Evolutionary conservation across 2,329 filamentous ascomycete species (phyloP).

Genomic region (Aspergillus awamori): DNA sequence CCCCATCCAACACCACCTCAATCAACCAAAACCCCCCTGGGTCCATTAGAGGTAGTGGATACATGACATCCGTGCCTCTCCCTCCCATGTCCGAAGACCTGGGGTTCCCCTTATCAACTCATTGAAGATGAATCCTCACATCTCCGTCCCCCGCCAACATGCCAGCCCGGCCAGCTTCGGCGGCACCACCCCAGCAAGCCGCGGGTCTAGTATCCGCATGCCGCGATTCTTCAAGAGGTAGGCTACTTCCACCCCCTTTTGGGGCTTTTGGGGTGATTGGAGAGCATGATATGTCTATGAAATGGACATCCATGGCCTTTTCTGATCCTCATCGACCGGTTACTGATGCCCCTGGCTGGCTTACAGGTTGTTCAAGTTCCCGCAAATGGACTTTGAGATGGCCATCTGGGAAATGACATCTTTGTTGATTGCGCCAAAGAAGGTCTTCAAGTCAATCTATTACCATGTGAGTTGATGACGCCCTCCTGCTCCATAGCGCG

Average conservation of each 20-base stretch:
- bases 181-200: slow-evolving; percentile 51
- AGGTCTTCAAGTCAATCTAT: slow-evolving; percentile 71
- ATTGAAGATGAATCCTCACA: slow-evolving; percentile 60
- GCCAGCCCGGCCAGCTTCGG: slow-evolving; percentile 57
- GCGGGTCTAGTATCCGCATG: slow-evolving; percentile 60
- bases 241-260: background rate
- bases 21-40: no score
- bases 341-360: slow-evolving; percentile 16
- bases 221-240: slow-evolving; percentile 68
- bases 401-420: slow-evolving; percentile 73
- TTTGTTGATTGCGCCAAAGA: slow-evolving; percentile 69
- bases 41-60: slow-evolving; percentile 84
- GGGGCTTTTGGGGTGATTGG: no score
- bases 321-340: background rate
- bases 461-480: slow-evolving; percentile 60
- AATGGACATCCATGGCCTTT: background rate
- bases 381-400: slow-evolving; percentile 75
- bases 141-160: slow-evolving; percentile 62
- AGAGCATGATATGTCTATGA: background rate
- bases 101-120: slow-evolving; percentile 14
- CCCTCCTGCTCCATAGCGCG: background rate
- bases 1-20: no score
- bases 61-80: slow-evolving; percentile 12
- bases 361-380: slow-evolving; percentile 67
- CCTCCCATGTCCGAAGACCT: slow-evolving; percentile 4